A percentile compares a stretch with the other conserved stretches of the same genome.
Evolutionary conservation across 306 rosid genomes (phyloP).

Genomic region (Leucaena leucocephala): DNA sequence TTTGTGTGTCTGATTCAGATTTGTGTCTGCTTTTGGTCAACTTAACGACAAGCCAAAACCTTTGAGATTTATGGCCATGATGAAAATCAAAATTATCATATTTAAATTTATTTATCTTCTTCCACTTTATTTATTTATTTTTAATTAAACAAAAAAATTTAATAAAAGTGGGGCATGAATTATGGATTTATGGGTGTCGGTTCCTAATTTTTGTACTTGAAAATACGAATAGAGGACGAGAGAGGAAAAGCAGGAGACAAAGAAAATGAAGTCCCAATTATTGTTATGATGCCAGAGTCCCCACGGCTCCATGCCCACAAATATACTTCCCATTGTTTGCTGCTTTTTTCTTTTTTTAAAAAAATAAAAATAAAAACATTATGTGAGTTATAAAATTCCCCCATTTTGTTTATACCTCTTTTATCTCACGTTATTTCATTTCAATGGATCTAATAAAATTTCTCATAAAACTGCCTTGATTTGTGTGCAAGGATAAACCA

Average conservation of each 20-base stretch:
- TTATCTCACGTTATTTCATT: no score
- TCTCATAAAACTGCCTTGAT: neutral
- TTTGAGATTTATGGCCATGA: neutral
- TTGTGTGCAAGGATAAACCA: no score
- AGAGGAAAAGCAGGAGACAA: slow-evolving; percentile 21
- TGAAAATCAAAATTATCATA: slow-evolving; percentile 13
- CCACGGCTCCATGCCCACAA: neutral
- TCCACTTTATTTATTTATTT: neutral
- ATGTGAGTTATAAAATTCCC: neutral
- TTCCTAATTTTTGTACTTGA: slow-evolving; percentile 40
- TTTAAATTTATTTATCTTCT: neutral
- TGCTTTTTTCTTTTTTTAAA: no score
- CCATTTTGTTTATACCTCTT: no score
- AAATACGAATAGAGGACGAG: slow-evolving; percentile 27
- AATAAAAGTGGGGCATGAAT: neutral
- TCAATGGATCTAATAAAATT: neutral
- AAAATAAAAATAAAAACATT: neutral
- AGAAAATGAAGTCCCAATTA: slow-evolving; percentile 31
- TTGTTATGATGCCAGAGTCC: slow-evolving; percentile 15
- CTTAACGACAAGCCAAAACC: neutral
- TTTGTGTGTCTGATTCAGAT: neutral
- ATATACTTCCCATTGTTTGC: neutral
- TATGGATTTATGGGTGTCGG: slow-evolving; percentile 37
- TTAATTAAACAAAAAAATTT: neutral
- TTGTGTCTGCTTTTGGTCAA: slow-evolving; percentile 26